Percentiles rank a stretch among this genome's conserved stretches.
These are phyloP conservation scores for Zymoseptoria brevis DNA, from an alignment of 2,329 filamentous ascomycete genomes.

Conservation along the genomic window DNA sequence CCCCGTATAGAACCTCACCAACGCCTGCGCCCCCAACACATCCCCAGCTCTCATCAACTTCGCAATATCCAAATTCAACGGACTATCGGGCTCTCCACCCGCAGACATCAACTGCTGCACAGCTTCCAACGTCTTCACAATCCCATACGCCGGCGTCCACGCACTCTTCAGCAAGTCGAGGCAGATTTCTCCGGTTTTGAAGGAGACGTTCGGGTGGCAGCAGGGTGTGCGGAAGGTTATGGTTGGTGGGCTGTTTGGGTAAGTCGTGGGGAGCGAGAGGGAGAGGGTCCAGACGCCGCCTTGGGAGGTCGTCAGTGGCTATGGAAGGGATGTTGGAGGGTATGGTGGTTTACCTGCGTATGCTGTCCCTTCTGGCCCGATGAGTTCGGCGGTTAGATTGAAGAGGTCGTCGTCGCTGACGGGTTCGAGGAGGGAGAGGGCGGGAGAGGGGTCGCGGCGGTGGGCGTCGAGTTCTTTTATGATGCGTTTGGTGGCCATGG, in stretches of 20 bases:
- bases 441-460: slow-evolving; percentile 48
- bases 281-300: slow-evolving; percentile 75
- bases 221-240: slow-evolving; percentile 78
- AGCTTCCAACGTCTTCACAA: slow-evolving; percentile 65
- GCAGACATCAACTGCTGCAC: slow-evolving; percentile 65
- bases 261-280: slow-evolving; percentile 67
- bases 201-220: slow-evolving; percentile 73
- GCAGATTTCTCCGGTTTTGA: slow-evolving; percentile 80
- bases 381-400: slow-evolving; percentile 54
- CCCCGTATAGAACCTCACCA: slow-evolving; percentile 65
- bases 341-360: slow-evolving; percentile 49
- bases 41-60: slow-evolving; percentile 63
- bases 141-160: slow-evolving; percentile 81
- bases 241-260: slow-evolving; percentile 69
- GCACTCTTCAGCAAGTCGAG: slow-evolving; percentile 69
- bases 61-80: slow-evolving; percentile 72
- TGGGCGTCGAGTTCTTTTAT: slow-evolving; percentile 55
- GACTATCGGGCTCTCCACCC: slow-evolving; percentile 56
- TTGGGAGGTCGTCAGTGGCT: slow-evolving; percentile 17
- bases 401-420: slow-evolving; percentile 50
- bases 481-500: slow-evolving; percentile 47
- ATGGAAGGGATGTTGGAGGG: no score
- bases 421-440: slow-evolving; percentile 49
- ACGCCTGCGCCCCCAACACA: slow-evolving; percentile 55
- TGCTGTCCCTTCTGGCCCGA: slow-evolving; percentile 50